Evolutionary conservation across 2,329 filamentous ascomycete genomes (phyloP).

Genomic region (Westerdykella ornata): DNA sequence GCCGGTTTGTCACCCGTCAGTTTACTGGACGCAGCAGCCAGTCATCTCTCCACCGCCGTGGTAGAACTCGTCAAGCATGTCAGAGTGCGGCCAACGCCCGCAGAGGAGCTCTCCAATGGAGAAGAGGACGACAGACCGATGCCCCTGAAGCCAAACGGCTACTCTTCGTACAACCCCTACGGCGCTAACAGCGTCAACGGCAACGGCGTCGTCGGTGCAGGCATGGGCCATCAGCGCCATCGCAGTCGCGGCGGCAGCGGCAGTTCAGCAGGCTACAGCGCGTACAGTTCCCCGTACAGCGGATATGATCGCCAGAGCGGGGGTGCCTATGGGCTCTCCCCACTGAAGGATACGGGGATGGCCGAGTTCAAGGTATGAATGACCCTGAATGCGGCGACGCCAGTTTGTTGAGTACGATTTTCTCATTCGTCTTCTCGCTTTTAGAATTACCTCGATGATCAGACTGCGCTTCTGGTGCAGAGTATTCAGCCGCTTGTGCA

Average conservation of each 20-base stretch:
- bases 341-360: constrained; percentile 34
- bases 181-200: constrained; percentile 17
- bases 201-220: constrained; percentile 2
- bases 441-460: constrained; percentile 72
- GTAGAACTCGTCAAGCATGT: constrained; percentile 78
- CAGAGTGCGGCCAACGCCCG: constrained; percentile 73
- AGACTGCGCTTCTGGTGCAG: constrained; percentile 70
- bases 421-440: constrained; percentile 11
- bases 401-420: neutral
- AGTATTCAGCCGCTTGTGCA: constrained; percentile 75
- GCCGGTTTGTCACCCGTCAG: constrained; percentile 88
- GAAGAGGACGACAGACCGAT: constrained; percentile 50
- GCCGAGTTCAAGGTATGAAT: constrained; percentile 54
- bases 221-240: constrained; percentile 17
- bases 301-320: constrained; percentile 31
- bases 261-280: constrained; percentile 31
- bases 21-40: constrained; percentile 84
- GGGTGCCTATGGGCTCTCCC: constrained; percentile 13
- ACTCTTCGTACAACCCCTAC: constrained; percentile 17
- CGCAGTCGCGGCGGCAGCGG: constrained; percentile 34
- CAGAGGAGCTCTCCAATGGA: constrained; percentile 69
- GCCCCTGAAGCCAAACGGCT: constrained; percentile 26
- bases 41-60: constrained; percentile 77
- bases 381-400: neutral
- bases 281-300: constrained; percentile 33